Percentiles rank a stretch among this genome's conserved stretches.
Conservation (phyloP, 495 filamentous ascomycete species). For the Penicillium longicatenatum region DNA sequence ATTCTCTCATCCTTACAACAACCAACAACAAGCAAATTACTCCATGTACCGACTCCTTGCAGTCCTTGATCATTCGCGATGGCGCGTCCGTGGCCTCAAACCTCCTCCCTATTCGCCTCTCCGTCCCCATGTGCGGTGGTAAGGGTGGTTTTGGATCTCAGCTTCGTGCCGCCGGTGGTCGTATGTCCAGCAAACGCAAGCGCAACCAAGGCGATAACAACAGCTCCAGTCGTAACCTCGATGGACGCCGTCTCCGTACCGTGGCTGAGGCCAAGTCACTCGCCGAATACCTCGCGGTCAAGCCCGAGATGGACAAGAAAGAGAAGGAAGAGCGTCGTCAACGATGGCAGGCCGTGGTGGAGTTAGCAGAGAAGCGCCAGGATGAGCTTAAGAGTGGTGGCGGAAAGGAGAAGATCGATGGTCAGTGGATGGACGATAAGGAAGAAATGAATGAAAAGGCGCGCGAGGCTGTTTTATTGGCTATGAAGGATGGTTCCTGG, state of each 20-base stretch:
- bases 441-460: constrained; percentile 82
- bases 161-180: constrained; percentile 92
- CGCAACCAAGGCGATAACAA: constrained; percentile 80
- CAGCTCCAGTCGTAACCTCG: constrained; percentile 87
- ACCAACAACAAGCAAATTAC: constrained; percentile 72
- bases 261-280: constrained; percentile 93
- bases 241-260: constrained; percentile 86
- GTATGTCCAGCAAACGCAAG: constrained; percentile 95
- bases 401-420: constrained; percentile 71
- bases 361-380: constrained; percentile 75
- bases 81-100: constrained; percentile 52
- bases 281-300: constrained; percentile 91
- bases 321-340: constrained; percentile 82
- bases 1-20: constrained; percentile 75
- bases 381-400: constrained; percentile 73
- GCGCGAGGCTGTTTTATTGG: constrained; percentile 76
- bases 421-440: constrained; percentile 91
- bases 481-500: constrained; percentile 66
- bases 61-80: constrained; percentile 29
- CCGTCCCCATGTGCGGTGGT: constrained; percentile 75
- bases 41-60: constrained; percentile 35
- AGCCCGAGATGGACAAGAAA: constrained; percentile 93
- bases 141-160: constrained; percentile 98
- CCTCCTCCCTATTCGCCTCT: constrained; percentile 82
- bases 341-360: constrained; percentile 83